A percentile compares a stretch with the other conserved stretches of the same genome.
phyloP scores from a whole-genome alignment of 768 basidiomycete species.

The Suillus subluteus region DNA sequence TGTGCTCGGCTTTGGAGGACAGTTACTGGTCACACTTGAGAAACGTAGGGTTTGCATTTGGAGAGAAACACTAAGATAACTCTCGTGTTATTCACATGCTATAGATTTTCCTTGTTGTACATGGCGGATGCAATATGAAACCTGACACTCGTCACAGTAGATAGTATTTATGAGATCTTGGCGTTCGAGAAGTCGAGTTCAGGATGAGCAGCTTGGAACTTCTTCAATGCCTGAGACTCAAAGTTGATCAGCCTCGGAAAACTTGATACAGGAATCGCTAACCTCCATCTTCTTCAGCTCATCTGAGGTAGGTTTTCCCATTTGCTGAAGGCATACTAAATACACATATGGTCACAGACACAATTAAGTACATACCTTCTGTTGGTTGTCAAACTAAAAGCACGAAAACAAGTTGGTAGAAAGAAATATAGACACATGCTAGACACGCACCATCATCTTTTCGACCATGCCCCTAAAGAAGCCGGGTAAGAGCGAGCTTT shows the following conservation, averaged over 20 bases:
- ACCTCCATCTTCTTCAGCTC: slow-evolving; percentile 94
- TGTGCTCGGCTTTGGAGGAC: slow-evolving; percentile 47
- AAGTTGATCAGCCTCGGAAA: slow-evolving; percentile 8
- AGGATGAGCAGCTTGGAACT: slow-evolving; percentile 89
- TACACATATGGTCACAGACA: not conserved
- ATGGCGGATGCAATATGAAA: not conserved
- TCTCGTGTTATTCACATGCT: slow-evolving; percentile 8
- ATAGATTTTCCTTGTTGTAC: slow-evolving; percentile 4
- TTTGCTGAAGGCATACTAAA: slow-evolving; percentile 59
- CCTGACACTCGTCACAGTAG: not conserved
- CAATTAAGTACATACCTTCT: slow-evolving; percentile 35
- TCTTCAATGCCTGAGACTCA: slow-evolving; percentile 68
- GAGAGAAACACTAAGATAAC: slow-evolving; percentile 23
- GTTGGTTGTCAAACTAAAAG: slow-evolving; percentile 47
- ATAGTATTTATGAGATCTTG: slow-evolving; percentile 65
- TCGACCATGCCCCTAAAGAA: slow-evolving; percentile 89
- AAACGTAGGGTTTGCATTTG: slow-evolving; percentile 31
- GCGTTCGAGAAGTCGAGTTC: slow-evolving; percentile 95
- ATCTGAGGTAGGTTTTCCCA: slow-evolving; percentile 95
- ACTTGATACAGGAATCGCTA: slow-evolving; percentile 15
- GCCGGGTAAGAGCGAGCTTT: slow-evolving; percentile 8
- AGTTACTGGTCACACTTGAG: slow-evolving; percentile 27
- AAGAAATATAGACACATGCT: slow-evolving; percentile 1
- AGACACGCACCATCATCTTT: slow-evolving; percentile 95
- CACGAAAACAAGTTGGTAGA: slow-evolving; percentile 3